Conservation (phyloP, 257 asterid genomes). For the Solanum acaule region DNA sequence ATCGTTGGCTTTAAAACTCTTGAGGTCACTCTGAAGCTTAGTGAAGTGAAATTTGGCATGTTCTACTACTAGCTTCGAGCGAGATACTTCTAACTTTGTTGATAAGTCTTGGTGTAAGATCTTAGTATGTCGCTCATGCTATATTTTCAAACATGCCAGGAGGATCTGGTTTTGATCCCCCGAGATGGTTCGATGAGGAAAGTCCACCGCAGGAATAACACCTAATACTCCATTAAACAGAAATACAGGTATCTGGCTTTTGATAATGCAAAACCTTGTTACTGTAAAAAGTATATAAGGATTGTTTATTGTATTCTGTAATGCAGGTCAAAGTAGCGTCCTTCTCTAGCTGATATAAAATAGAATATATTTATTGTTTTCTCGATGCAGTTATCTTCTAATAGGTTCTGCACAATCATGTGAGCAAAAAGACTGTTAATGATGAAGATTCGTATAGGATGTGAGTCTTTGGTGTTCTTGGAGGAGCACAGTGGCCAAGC, state of each 20-base stretch:
- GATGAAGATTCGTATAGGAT: not conserved
- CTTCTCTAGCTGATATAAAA: not conserved
- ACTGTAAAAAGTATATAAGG: not conserved
- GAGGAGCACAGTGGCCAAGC: not conserved
- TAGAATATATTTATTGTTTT: not conserved
- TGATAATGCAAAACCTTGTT: not conserved
- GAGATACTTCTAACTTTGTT: not conserved
- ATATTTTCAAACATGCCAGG: conserved; percentile 28
- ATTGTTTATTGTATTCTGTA: not conserved
- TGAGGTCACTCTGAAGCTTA: not conserved
- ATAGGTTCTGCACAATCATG: not conserved
- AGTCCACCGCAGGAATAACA: conserved; percentile 33
- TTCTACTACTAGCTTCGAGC: not conserved
- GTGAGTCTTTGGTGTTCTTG: not conserved
- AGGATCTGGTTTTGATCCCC: conserved; percentile 93
- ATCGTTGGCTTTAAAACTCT: not conserved
- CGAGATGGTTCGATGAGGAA: conserved; percentile 81
- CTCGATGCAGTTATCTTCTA: not conserved
- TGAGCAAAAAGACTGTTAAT: not conserved
- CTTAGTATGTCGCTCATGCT: not conserved
- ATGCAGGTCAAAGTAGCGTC: not conserved
- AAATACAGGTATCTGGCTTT: not conserved
- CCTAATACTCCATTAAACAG: not conserved
- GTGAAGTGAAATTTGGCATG: not conserved
- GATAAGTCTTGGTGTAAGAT: not conserved